Base-by-base conservation (phyloP, 2,329 filamentous ascomycete genomes). In the Phyllosticta paracitricarpa region DNA sequence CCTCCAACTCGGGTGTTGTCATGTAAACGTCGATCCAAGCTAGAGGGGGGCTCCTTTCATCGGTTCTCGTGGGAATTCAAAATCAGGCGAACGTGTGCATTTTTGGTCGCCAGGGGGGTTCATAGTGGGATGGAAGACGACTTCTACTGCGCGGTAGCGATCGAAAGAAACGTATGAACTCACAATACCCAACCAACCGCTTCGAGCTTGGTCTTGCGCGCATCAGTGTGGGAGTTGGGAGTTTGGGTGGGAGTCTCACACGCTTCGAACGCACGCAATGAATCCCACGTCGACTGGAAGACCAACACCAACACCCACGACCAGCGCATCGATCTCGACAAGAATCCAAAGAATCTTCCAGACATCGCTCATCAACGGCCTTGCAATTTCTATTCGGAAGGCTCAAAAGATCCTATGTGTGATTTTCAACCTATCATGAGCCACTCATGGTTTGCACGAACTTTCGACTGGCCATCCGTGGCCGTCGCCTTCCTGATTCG, bases 1-100 rank as follows among this genome's bases (percentile, higher is more conserved):
- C 94, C 80, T 91, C 87, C 86, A 99, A 99, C 89, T 96, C 93
- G 66, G 94, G 94, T 87, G 94, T 99, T 77, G 94, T 99, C 79
- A 99, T 99, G 94, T 99, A 90, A 96, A 68, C 68, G 28, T 54
- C 56, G 56, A 55, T 62, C 58, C 19, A 51, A 51, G 56, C 56
- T 62, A 30, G 9, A 30, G 40, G 40, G 60, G 58, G 59, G 60
- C 54, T 57, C 55, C 52, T 52, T 62, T 62, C 54, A 53, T 62
- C 54, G 56, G 56, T 62, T 62, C 55, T 62, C 60, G 56, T 62
- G 60, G 60, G 60, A 53, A 62, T 48, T 48, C 40, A 48, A 62
- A 62, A 59, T 53, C 54, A 61, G 58, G 60, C 40, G 40, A 56
- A 30, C 51, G 53, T 54, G 60, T 62, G 56, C 60, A 58, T 61